Evolutionary conservation across 1,284 basidiomycete genomes (phyloP), one percentile per base, ranked within the genome.

Genomic region (Anthracocystis panici-leucophaei): DNA sequence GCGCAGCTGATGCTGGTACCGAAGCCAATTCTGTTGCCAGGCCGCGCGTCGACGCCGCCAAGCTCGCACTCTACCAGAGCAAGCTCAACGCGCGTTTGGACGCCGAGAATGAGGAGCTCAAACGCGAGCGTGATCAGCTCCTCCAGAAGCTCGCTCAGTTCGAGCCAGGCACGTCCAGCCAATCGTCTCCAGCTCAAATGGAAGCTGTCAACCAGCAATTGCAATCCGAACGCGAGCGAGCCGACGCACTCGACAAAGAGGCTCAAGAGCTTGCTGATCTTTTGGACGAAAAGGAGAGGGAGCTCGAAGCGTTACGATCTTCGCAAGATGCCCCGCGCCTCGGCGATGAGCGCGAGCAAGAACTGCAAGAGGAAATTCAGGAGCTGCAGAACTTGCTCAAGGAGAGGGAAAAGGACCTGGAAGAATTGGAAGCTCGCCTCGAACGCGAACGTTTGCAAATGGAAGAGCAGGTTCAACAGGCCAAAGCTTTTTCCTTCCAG

Each of bases 41-140:
- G 3, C 69, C 74, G 9, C 57, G 74, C 12, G 65, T 76, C 33
- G 74, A 76, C 51, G 61, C 74, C 27, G 69, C 74, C 33, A 67
- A 68, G 40, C 54, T 76, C 20, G 74, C 69, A 1, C 42, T 76
- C 16, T 76, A 76, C 38, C 74, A 76, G 25, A 76, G 74, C 65
- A 72, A 72, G 57, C 69, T 76, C 44, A 76, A 76, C 29, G 69
- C 69, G 0, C 61, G 69, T n/a, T 42, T 76, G 18, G 74, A 76
- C 38, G 69, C 74, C 16, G 74, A 76, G 59, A 76, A 76, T n/a
- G 69, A 68, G 11, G 65, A 72, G 57, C 69, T 76, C 48, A 76
- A 72, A 48, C 60, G 56, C 5, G 74, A 76, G 49, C 63, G 74
- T 4, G 74, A 76, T 40, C 55, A 59, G 35, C 49, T 76, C 27